Conservation (phyloP, 78 protist species). For the Dictyostelium intermedium region DNA sequence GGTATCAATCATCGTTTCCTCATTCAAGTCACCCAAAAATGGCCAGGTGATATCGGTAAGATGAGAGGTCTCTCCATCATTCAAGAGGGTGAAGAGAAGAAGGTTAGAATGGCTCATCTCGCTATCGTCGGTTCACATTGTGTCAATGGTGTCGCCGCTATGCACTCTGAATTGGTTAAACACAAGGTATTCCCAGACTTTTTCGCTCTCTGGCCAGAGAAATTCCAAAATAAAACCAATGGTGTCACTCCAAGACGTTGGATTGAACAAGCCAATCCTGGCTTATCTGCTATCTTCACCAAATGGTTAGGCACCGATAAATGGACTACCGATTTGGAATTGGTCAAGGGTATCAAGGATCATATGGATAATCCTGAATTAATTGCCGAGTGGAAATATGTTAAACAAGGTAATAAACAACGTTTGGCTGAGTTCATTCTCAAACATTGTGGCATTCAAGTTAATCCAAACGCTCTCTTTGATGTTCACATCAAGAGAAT, state of each 20-base stretch:
- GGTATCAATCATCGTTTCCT: constrained; percentile 93
- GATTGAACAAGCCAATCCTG: constrained; percentile 93
- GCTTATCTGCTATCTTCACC: constrained; percentile 82
- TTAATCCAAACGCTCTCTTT: constrained; percentile 90
- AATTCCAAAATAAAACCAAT: constrained; percentile 96
- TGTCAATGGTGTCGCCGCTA: constrained; percentile 98
- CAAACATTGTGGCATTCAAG: constrained; percentile 82
- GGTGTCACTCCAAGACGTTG: constrained; percentile 99
- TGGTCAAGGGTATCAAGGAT: constrained; percentile 78
- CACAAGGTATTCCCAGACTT: constrained; percentile 88
- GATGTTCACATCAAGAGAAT: constrained; percentile 98
- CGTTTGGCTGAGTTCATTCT: constrained; percentile 87
- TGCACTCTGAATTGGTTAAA: constrained; percentile 95
- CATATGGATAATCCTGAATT: constrained; percentile 86
- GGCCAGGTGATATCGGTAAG: constrained; percentile 81
- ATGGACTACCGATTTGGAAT: constrained; percentile 88
- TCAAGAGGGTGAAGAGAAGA: constrained; percentile 89
- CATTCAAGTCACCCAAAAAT: constrained; percentile 75
- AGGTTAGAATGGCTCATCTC: constrained; percentile 95
- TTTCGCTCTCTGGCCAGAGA: constrained; percentile 86
- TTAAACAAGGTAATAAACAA: constrained; percentile 87
- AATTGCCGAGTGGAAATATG: constrained; percentile 42
- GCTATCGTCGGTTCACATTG: constrained; percentile 92
- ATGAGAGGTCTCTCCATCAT: constrained; percentile 90
- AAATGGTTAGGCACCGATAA: constrained; percentile 83